phyloP scores from a whole-genome alignment of 2,329 filamentous ascomycete species.

The Colletotrichum salicis region DNA sequence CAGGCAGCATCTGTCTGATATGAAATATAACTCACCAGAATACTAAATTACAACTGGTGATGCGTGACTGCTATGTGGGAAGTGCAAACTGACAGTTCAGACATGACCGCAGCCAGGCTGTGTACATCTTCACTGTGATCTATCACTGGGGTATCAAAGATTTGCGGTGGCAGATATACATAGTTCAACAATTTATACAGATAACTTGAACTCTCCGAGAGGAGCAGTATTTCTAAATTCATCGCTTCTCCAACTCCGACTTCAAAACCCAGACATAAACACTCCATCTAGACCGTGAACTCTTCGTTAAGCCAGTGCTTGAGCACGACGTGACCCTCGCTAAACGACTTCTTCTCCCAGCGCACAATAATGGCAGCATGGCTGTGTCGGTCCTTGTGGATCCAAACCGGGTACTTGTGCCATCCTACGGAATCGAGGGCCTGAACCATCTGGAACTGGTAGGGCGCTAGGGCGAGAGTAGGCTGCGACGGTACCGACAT shows the following conservation, averaged over 20 bases:
- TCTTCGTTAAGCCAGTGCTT: conserved; percentile 83
- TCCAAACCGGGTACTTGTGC: conserved; percentile 76
- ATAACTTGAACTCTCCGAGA: neutral
- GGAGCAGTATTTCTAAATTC: conserved; percentile 6
- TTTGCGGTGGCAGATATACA: neutral
- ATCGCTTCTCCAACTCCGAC: conserved; percentile 20
- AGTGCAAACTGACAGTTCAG: neutral
- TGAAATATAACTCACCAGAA: neutral
- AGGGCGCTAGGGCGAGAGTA: conserved; percentile 79
- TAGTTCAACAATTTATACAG: neutral
- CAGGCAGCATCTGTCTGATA: neutral
- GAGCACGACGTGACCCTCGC: conserved; percentile 81
- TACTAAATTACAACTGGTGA: no score
- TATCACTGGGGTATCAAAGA: neutral
- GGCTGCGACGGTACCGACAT: conserved; percentile 64
- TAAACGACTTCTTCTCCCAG: conserved; percentile 71
- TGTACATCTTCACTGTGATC: neutral
- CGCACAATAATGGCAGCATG: conserved; percentile 93
- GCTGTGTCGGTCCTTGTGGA: conserved; percentile 80
- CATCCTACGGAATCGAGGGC: conserved; percentile 75
- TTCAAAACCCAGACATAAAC: neutral
- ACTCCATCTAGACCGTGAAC: conserved; percentile 67
- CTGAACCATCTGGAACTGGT: conserved; percentile 87
- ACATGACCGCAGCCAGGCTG: neutral
- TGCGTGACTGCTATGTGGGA: no score